Evolutionary conservation across 495 filamentous ascomycete species (phyloP).

Genomic region (Aspergillus sclerotioniger): DNA sequence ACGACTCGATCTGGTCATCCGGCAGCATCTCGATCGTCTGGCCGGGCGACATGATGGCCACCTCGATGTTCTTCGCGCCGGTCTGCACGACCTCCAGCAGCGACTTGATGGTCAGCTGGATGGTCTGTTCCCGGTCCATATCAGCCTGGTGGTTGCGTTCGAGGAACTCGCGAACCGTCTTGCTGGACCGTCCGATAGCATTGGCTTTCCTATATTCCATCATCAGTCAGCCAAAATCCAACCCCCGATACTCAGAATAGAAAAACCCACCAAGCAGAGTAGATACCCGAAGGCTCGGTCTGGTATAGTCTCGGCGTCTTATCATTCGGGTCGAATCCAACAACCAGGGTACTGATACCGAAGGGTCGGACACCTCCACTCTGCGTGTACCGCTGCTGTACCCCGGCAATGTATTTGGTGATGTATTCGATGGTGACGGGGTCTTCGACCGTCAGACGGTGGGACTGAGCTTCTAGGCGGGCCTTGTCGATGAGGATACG

Average conservation of each 20-base stretch:
- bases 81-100: constrained; percentile 97
- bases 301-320: constrained; percentile 85
- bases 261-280: constrained; percentile 82
- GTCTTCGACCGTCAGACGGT: constrained; percentile 97
- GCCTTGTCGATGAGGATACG: constrained; percentile 97
- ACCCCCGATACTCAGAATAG: not conserved
- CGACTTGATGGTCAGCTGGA: constrained; percentile 96
- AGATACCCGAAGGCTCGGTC: constrained; percentile 97
- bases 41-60: constrained; percentile 96
- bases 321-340: constrained; percentile 93
- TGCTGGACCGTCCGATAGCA: constrained; percentile 95
- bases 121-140: constrained; percentile 95
- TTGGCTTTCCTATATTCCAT: constrained; percentile 85
- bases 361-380: constrained; percentile 96
- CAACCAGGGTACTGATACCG: constrained; percentile 94
- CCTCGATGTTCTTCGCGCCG: constrained; percentile 99
- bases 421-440: constrained; percentile 98
- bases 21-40: constrained; percentile 90
- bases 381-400: constrained; percentile 98
- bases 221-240: constrained; percentile 1
- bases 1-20: constrained; percentile 90
- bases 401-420: constrained; percentile 95
- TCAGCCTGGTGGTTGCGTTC: constrained; percentile 97
- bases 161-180: constrained; percentile 96
- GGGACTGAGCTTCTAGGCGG: constrained; percentile 92